Evolutionary conservation across 2,329 filamentous ascomycete species (phyloP), one percentile per base, ranked within the genome.

Genomic region (Colletotrichum neosansevieriae): DNA sequence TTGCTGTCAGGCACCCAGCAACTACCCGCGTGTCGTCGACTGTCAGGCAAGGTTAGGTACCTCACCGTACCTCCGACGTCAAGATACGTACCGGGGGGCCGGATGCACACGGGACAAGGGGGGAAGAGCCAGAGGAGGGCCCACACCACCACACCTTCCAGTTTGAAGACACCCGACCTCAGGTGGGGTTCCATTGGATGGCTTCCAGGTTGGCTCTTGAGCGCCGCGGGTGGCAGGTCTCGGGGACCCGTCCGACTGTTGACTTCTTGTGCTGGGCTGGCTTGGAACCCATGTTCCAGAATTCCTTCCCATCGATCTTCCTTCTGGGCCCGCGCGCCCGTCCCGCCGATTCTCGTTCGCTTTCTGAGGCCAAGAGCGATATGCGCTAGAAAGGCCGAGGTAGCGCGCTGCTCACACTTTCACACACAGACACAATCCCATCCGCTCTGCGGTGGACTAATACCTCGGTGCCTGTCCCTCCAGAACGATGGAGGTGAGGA

Each of bases 1-100:
- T 53, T 34, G 17, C 45, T 58, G 38, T 53, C 59, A 58, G 64
- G 64, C 59, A 67, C 59, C 59, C 40, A 50, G 44, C 19, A 47
- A 13, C 57, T 34, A 34, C 17, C 38, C 38, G 17, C 24, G 19
- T 61, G 38, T 21, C 42, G 15, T 36, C 42, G 45, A 40, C 58
- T 42, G 42, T 56, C 11, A n/a, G 45, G 62, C 51, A 17, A 53
- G 40, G 38, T 21, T 21, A 21, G 4, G 21, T 21, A 21, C 21
- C 21, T 21, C 3, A 4, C n/a, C n/a, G 21, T 58, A 54, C 63
- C 58, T 60, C 38, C 19, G 34, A 58, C 21, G 19, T 15, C 32
- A 34, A 34, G 40, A 11, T 57, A 40, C 42, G 50, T 57, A 49
- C 49, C 34, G 17, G 10, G 17, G 13, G 58, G 42, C 63, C 51